Evolutionary conservation across 2,329 filamentous ascomycete species (phyloP).

Genomic region (Penicillium oxalicum): DNA sequence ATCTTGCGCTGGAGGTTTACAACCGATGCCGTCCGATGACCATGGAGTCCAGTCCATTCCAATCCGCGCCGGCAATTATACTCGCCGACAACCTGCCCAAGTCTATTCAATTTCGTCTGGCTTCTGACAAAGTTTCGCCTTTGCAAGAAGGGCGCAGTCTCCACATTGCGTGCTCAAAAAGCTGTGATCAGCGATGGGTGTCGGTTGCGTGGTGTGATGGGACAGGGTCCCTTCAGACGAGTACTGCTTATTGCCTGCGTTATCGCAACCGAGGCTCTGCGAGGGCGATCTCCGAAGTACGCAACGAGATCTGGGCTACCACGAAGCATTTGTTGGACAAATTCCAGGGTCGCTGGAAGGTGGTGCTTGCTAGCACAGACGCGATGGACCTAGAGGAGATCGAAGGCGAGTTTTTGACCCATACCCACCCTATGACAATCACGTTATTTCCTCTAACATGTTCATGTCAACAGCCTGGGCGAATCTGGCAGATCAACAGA

Average conservation of each 20-base stretch:
- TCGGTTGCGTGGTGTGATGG: slow-evolving; percentile 56
- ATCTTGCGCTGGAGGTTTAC: slow-evolving; percentile 53
- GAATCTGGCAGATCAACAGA: slow-evolving; percentile 33
- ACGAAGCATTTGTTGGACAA: slow-evolving; percentile 51
- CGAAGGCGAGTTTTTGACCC: slow-evolving; percentile 28
- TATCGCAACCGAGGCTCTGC: slow-evolving; percentile 28
- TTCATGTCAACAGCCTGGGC: slow-evolving; percentile 30
- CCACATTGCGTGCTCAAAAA: slow-evolving; percentile 54
- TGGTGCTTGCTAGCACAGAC: slow-evolving; percentile 51
- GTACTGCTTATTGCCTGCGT: slow-evolving; percentile 50
- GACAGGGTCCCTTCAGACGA: slow-evolving; percentile 49
- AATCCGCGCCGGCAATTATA: slow-evolving; percentile 49
- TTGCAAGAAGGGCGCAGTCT: slow-evolving; percentile 53
- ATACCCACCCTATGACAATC: neutral
- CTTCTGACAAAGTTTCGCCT: slow-evolving; percentile 49
- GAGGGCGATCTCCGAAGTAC: slow-evolving; percentile 44
- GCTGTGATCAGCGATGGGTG: slow-evolving; percentile 52
- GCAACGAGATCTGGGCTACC: slow-evolving; percentile 53
- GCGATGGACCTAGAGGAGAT: slow-evolving; percentile 48
- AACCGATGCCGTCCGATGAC: slow-evolving; percentile 49
- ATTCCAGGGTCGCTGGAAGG: slow-evolving; percentile 49
- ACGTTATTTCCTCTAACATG: slow-evolving; percentile 14
- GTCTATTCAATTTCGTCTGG: slow-evolving; percentile 50
- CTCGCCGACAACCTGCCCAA: slow-evolving; percentile 50
- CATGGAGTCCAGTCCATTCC: slow-evolving; percentile 32